These are phyloP conservation scores for Phascolomyces articulosus DNA, from an alignment of 371 early-diverging fungal genomes.

Conservation along the genomic window DNA sequence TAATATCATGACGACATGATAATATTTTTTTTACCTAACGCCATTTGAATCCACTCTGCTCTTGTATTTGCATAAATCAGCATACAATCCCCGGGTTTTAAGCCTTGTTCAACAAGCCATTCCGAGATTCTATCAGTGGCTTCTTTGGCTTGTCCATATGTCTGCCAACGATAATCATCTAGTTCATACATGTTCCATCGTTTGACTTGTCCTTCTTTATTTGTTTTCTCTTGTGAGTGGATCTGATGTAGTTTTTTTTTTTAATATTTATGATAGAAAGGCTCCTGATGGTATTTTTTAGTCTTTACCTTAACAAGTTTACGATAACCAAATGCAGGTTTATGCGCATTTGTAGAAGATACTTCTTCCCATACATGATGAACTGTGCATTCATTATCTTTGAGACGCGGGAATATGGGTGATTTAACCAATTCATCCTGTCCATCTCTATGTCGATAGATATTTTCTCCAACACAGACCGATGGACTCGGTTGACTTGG, in stretches of 20 bases:
- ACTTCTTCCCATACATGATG: conserved; percentile 50
- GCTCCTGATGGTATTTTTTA: background rate
- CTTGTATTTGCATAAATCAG: conserved; percentile 66
- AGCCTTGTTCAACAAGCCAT: conserved; percentile 39
- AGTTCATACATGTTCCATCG: conserved; percentile 61
- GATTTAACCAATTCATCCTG: conserved; percentile 41
- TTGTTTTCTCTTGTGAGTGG: conserved; percentile 40
- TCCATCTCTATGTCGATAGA: conserved; percentile 50
- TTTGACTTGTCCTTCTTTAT: conserved; percentile 39
- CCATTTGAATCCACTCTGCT: conserved; percentile 57
- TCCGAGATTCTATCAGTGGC: conserved; percentile 41
- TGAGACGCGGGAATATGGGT: conserved; percentile 44
- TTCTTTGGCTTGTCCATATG: conserved; percentile 42
- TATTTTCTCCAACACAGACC: conserved; percentile 45
- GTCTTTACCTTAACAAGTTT: conserved; percentile 48
- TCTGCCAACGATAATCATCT: conserved; percentile 57
- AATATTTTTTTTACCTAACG: conserved; percentile 43
- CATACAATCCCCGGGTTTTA: conserved; percentile 49
- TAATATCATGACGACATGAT: no score
- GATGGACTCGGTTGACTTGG: conserved; percentile 37
- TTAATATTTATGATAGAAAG: background rate
- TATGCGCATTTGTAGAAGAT: conserved; percentile 36
- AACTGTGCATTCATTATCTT: conserved; percentile 41
- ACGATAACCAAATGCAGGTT: conserved; percentile 53
- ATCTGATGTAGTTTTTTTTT: conserved; percentile 32